Percentiles rank a stretch among this genome's conserved stretches.
phyloP scores from a whole-genome alignment of 768 basidiomycete species.

The Agaricus blazei region DNA sequence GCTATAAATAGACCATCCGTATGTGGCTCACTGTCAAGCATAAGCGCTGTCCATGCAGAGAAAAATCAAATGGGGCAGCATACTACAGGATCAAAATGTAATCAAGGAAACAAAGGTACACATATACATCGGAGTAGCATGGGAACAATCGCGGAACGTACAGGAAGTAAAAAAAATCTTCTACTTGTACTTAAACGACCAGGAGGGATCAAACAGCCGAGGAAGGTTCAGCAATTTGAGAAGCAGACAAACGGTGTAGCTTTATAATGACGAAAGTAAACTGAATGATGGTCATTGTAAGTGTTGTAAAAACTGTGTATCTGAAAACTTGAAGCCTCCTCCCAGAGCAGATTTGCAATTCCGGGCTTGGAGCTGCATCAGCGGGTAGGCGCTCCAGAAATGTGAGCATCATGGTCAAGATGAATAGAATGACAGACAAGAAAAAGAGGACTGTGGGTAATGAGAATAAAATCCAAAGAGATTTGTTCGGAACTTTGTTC shows the following conservation, averaged over 20 bases:
- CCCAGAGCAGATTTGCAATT: background rate
- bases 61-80: too few relatives aligned
- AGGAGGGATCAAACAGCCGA: too few relatives aligned
- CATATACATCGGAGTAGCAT: too few relatives aligned
- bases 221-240: too few relatives aligned
- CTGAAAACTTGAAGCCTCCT: background rate
- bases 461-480: background rate
- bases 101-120: too few relatives aligned
- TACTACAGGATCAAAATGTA: too few relatives aligned
- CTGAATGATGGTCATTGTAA: background rate
- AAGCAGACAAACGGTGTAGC: background rate
- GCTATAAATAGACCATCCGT: too few relatives aligned
- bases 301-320: background rate
- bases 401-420: background rate
- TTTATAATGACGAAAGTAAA: background rate
- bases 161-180: too few relatives aligned
- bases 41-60: too few relatives aligned
- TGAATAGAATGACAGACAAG: background rate
- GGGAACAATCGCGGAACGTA: too few relatives aligned
- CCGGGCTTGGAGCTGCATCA: background rate
- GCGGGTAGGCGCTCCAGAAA: background rate
- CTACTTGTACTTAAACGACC: too few relatives aligned
- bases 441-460: background rate
- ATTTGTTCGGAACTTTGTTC: background rate
- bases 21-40: too few relatives aligned